phyloP scores from a whole-genome alignment of 345 rosid species.

The Populus ilicifolia region DNA sequence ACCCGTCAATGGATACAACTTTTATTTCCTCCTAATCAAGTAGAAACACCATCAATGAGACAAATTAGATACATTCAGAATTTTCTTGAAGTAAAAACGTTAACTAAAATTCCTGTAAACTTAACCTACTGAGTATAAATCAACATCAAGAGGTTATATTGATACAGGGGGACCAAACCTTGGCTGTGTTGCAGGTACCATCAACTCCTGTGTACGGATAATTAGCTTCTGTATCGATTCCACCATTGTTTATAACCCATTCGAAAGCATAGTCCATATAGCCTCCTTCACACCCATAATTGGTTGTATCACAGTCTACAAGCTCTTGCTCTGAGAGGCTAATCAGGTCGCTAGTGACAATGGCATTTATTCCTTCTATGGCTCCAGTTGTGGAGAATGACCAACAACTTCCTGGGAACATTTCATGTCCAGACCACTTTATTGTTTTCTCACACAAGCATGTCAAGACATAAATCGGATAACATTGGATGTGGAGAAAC shows the following conservation, averaged over 20 bases:
- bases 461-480: neutral
- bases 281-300: constrained; percentile 71
- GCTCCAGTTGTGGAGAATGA: constrained; percentile 69
- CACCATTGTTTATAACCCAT: constrained; percentile 65
- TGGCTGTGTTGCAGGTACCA: constrained; percentile 53
- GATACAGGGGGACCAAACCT: constrained; percentile 30
- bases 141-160: neutral
- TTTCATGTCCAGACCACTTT: neutral
- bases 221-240: constrained; percentile 54
- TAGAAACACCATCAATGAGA: constrained; percentile 8
- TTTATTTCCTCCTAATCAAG: constrained; percentile 46
- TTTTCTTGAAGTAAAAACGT: neutral
- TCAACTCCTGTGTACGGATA: constrained; percentile 57
- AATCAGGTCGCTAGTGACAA: constrained; percentile 46
- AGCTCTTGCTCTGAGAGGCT: constrained; percentile 77
- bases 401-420: constrained; percentile 67
- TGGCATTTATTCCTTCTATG: constrained; percentile 64
- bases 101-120: neutral
- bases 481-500: too few species aligned
- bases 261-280: constrained; percentile 76
- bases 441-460: neutral
- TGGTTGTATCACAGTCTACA: constrained; percentile 56
- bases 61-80: too few species aligned
- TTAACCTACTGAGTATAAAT: neutral
- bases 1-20: constrained; percentile 59